phyloP scores from a whole-genome alignment of 768 basidiomycete genomes.

The Podaxis rugospora region DNA sequence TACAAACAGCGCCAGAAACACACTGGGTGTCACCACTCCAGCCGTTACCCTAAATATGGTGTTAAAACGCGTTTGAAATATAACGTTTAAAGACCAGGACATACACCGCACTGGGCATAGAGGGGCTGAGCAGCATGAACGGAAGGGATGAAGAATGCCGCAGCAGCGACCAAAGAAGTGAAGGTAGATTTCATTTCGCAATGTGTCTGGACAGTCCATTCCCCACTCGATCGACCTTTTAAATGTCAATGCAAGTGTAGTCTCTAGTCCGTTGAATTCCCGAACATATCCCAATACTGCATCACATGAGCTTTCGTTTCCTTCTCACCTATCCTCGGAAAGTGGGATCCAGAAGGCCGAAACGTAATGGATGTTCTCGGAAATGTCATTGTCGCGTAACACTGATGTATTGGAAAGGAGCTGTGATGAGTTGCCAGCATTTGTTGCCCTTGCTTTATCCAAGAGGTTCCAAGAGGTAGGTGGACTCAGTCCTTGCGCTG shows the following conservation, averaged over 20 bases:
- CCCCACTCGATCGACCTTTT: neutral
- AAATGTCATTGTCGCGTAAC: neutral
- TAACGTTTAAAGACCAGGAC: conserved; percentile 11
- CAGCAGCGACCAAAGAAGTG: conserved; percentile 24
- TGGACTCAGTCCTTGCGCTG: too few species aligned
- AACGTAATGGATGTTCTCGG: neutral
- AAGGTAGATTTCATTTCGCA: conserved; percentile 17
- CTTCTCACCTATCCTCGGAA: neutral
- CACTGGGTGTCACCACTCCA: conserved; percentile 40
- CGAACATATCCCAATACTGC: conserved; percentile 5
- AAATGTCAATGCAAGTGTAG: neutral
- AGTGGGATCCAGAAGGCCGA: neutral
- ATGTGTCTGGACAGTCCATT: neutral
- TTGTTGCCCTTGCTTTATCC: conserved; percentile 1
- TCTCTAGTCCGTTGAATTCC: conserved; percentile 9
- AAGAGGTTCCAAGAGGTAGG: neutral
- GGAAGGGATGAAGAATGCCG: conserved; percentile 16
- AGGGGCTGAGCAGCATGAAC: conserved; percentile 27
- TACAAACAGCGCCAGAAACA: conserved; percentile 35
- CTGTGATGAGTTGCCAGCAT: neutral
- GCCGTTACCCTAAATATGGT: conserved; percentile 27
- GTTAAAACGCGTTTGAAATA: conserved; percentile 4
- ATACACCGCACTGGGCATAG: conserved; percentile 45
- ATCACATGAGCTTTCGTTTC: conserved; percentile 4
- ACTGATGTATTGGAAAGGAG: neutral